These are phyloP conservation scores for Sarocladiaceae sp. DNA, from an alignment of 2,329 filamentous ascomycete genomes.

Conservation along the genomic window DNA sequence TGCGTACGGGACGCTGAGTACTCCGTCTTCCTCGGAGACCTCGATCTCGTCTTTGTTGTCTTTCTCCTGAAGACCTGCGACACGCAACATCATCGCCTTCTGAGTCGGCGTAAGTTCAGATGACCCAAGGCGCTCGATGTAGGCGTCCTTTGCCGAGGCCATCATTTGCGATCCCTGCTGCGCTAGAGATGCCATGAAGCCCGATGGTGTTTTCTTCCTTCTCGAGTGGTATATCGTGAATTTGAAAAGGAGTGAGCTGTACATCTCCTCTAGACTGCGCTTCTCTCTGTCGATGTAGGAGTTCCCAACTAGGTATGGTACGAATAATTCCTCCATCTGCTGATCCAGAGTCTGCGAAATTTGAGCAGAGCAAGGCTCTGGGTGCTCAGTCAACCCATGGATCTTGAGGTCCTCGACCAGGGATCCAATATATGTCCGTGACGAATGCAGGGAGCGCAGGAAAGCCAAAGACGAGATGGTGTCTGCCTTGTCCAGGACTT, in stretches of 20 bases:
- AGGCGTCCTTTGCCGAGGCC: slow-evolving; percentile 81
- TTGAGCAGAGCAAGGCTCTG: slow-evolving; percentile 81
- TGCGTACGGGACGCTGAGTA: slow-evolving; percentile 75
- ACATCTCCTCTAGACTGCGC: slow-evolving; percentile 69
- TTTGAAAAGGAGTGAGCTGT: slow-evolving; percentile 90
- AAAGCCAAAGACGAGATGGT: slow-evolving; percentile 90
- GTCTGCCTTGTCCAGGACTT: slow-evolving; percentile 91
- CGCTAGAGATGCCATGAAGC: slow-evolving; percentile 87
- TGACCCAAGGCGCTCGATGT: slow-evolving; percentile 81
- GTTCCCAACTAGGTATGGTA: slow-evolving; percentile 62
- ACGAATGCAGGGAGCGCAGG: slow-evolving; percentile 82
- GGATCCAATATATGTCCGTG: slow-evolving; percentile 78
- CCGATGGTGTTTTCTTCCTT: slow-evolving; percentile 80
- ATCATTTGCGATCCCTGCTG: slow-evolving; percentile 86
- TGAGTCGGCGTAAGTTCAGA: slow-evolving; percentile 84
- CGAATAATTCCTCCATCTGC: slow-evolving; percentile 71
- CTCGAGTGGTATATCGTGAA: slow-evolving; percentile 92
- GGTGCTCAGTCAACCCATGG: slow-evolving; percentile 91
- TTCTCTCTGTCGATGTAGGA: slow-evolving; percentile 65
- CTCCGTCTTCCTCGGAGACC: slow-evolving; percentile 83
- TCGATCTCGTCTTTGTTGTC: slow-evolving; percentile 81
- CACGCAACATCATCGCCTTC: slow-evolving; percentile 80
- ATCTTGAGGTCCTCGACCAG: slow-evolving; percentile 89
- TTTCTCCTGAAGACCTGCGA: slow-evolving; percentile 75
- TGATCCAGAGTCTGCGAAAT: slow-evolving; percentile 71